Conservation (phyloP, 768 basidiomycete species). For the Lentinula guzmanii region DNA sequence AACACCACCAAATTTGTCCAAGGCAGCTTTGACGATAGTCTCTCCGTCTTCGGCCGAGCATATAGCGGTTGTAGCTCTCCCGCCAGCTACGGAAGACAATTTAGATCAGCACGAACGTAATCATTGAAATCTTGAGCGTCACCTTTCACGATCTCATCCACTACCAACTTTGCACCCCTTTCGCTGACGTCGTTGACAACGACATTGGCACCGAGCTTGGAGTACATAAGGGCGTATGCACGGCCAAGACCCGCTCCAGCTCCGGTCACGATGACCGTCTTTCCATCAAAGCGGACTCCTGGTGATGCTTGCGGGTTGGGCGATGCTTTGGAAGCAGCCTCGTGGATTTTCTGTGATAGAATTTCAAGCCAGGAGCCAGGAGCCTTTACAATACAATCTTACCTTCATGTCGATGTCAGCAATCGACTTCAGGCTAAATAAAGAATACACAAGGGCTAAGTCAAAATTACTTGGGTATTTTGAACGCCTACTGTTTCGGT, state of each 20-base stretch:
- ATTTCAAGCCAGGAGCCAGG: not conserved
- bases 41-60: slow-evolving; percentile 93
- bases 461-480: not conserved
- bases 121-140: slow-evolving; percentile 11
- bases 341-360: slow-evolving; percentile 44
- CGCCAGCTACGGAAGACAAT: slow-evolving; percentile 55
- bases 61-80: slow-evolving; percentile 77
- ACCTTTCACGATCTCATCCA: slow-evolving; percentile 83
- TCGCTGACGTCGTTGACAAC: slow-evolving; percentile 93
- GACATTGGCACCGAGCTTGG: slow-evolving; percentile 89
- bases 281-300: slow-evolving; percentile 75
- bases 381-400: slow-evolving; percentile 6
- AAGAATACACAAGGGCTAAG: slow-evolving; percentile 10
- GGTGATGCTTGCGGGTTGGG: slow-evolving; percentile 65
- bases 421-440: slow-evolving; percentile 53
- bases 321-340: slow-evolving; percentile 55
- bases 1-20: slow-evolving; percentile 83
- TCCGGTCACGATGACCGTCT: slow-evolving; percentile 93
- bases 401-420: slow-evolving; percentile 60
- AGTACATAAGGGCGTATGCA: slow-evolving; percentile 88
- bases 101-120: not conserved
- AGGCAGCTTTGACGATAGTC: slow-evolving; percentile 76
- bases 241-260: slow-evolving; percentile 94
- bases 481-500: slow-evolving; percentile 53
- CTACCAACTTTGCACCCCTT: slow-evolving; percentile 78